Evolutionary conservation across 1,284 basidiomycete genomes (phyloP), one percentile per base, ranked within the genome.

Genomic region (Melampsora americana): DNA sequence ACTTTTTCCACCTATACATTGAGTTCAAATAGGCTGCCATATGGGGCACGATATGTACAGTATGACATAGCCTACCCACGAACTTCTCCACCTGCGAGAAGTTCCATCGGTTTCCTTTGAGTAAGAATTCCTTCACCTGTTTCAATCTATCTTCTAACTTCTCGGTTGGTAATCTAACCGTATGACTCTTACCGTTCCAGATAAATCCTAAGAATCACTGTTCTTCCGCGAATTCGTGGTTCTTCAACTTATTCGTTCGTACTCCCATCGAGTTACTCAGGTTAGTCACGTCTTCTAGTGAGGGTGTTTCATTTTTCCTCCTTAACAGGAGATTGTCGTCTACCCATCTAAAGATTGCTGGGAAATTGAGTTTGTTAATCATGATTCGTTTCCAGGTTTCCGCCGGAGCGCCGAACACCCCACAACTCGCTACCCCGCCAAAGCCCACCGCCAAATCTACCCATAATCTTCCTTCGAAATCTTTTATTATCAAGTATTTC

Each of bases 341-440:
- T 30, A 62, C 20, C 20, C 60, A 62, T 23, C 60, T 2, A 18
- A 64, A 64, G 6, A 64, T 64, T 7, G 12, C 39, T 18, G 39
- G 20, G 9, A 64, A 64, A 18, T 32, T 35, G 32, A 64, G 39
- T 64, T 64, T 12, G 18, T 32, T 28, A 23, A 64, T 32, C n/a
- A 64, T 64, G 4, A 64, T 64, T 3, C n/a, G 5, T 64, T 64
- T 64, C 61, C 61, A 64, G 23, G 30, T 20, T 16, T 64, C 61
- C 3, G 61, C 61, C 9, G 61, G 61, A 9, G 28, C 20, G 2
- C 61, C 61, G 30, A 64, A 64, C 32, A 35, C 28, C 3, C 61
- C 61, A 64, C 61, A 64, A 7, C 30, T 32, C 6, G 23, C 61
- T 20, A 64, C 28, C 9, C 61, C n/a, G 9, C n/a, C 30, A 64